Evolutionary conservation across 306 rosid genomes (phyloP), one percentile per base, ranked within the genome.

Genomic region (Coriaria nepalensis): DNA sequence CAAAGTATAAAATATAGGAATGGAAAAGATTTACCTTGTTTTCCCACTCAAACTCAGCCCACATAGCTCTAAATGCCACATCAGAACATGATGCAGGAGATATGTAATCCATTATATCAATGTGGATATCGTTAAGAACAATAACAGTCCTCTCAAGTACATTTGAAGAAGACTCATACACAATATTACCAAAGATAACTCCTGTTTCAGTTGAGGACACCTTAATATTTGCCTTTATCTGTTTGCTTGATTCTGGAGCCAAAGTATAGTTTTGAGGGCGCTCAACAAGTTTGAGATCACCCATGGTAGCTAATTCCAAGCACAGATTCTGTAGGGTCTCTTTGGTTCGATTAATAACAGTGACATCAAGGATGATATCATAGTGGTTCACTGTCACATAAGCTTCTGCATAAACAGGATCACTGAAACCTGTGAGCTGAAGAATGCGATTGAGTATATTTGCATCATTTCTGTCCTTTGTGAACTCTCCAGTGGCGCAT

Each of bases 31-130:
- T 5, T 82, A 92, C 98, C 96, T 92, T 92, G 72, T 92, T 92
- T 64, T 92, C 98, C 98, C 98, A 92, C 59, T 92, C 98, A 68
- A 92, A 92, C 55, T 92, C 98, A 39, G 98, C 98, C 98, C 98
- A 92, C 98, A 92, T 92, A 34, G 94, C 79, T 71, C 98, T 80
- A 43, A 92, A 92, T 63, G 92, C 77, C 61, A 71, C 81, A 56
- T 92, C 98, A 55, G 96, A 76, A 54, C 98, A 92, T 43, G 80
- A 77, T 45, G 98, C 92, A 50, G 98, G 96, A 64, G 98, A 86
- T 57, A 92, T 92, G 77, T 92, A 92, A 64, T 92, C 98, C 98
- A 92, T 92, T 64, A 92, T 92, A 73, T 92, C 98, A 68, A 92
- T 92, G 72, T 92, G 98, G 69, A 92, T 92, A 76, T 92, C 98